These are phyloP conservation scores for Colletotrichum paranaense DNA, from an alignment of 2,329 filamentous ascomycete species.

Conservation along the genomic window DNA sequence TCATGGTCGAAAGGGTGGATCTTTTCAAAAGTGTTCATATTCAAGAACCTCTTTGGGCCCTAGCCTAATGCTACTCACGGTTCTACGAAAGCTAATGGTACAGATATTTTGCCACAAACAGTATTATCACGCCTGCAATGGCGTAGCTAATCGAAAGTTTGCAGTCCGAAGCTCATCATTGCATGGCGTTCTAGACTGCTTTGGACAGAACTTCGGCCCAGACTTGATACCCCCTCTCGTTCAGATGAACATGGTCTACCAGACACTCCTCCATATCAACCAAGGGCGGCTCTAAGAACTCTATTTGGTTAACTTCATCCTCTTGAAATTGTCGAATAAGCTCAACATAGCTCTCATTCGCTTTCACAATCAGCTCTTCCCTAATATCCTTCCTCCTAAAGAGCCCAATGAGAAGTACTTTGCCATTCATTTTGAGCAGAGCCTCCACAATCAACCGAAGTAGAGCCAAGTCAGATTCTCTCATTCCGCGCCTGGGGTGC, in stretches of 20 bases:
- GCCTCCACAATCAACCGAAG: not conserved
- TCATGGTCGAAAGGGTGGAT: too few relatives aligned
- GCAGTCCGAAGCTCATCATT: not conserved
- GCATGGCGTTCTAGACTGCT: not conserved
- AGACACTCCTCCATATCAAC: not conserved
- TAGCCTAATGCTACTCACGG: too few relatives aligned
- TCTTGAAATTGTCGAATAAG: not conserved
- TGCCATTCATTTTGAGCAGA: not conserved
- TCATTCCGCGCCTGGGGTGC: not conserved
- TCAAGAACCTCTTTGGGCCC: too few relatives aligned
- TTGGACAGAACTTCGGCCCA: not conserved
- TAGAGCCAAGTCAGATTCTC: not conserved
- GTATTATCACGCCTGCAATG: not conserved
- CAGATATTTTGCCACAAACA: not conserved
- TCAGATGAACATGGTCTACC: not conserved
- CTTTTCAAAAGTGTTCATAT: too few relatives aligned
- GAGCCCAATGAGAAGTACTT: not conserved
- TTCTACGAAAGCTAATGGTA: too few relatives aligned
- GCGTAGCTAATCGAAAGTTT: not conserved
- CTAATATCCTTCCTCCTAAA: not conserved
- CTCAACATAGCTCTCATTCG: not conserved
- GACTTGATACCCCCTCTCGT: not conserved
- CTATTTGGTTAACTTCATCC: not conserved
- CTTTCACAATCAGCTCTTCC: not conserved
- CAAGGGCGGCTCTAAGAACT: not conserved